Evolutionary conservation across 495 filamentous ascomycete species (phyloP), one percentile per base, ranked within the genome.

Genomic region (Trichoderma erinaceum): DNA sequence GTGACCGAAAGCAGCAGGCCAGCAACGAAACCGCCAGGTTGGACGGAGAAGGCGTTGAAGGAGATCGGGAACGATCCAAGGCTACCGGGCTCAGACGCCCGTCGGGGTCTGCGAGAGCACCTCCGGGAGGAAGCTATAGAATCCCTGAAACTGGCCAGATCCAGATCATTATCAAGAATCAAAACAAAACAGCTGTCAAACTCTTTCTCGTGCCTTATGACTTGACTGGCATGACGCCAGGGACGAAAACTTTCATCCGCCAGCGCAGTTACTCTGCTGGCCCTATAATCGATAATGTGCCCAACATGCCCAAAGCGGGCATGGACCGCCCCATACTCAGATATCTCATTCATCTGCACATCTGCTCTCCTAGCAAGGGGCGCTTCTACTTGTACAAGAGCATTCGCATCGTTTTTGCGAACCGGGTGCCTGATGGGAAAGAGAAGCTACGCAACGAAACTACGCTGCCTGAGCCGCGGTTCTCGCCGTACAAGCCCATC

Each of bases 91-190:
- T 10, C 77, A 75, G 7, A 46, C 70, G 8, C 75, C 76, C 11
- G 79, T 80, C 63, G 18, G 81, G 84, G n/a, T 90, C 89, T 27
- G 88, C 87, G 10, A 90, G 84, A 76, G 83, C 85, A 7, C 91
- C 91, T 10, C 88, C 91, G 12, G 91, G 91, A 35, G 94, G 95
- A 15, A 90, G 89, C 71, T 99, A 98, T 74, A 88, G 96, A 66
- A 97, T 99, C 63, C 96, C 95, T 0, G 91, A 97, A 74, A 90
- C 93, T 72, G 95, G 95, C 0, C 95, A 98, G 74, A 81, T 99
- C 32, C 95, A 99, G 76, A 96, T 99, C 70, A 89, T 99, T 63
- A 95, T 97, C 77, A 96, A 96, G 74, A 97, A 97, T 71, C 92
- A 92, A 13, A 93, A 97, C 81, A 97, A 97, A 75, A 97, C 93